Percentiles rank a stretch among this genome's conserved stretches.
These are phyloP conservation scores for Coemansia sp. DNA, from an alignment of 371 early-diverging fungal genomes.

Conservation along the genomic window DNA sequence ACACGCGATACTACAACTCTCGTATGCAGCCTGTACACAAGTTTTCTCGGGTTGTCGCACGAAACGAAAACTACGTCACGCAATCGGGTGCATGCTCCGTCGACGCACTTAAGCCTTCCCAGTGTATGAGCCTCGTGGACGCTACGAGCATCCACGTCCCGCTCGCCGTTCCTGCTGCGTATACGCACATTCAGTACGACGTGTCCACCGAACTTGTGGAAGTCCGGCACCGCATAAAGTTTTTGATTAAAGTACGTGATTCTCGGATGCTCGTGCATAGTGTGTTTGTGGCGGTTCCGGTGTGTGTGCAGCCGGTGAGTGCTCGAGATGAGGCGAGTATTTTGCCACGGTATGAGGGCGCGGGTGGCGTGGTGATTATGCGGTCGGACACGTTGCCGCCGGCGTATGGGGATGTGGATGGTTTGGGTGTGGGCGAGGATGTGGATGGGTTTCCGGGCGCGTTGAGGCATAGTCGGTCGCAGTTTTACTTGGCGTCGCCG, in stretches of 20 bases:
- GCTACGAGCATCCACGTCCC: slow-evolving; percentile 34
- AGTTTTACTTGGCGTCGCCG: slow-evolving; percentile 42
- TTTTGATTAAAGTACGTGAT: slow-evolving; percentile 46
- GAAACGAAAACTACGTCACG: slow-evolving; percentile 38
- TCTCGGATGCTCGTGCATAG: slow-evolving; percentile 25
- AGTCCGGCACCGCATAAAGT: slow-evolving; percentile 47
- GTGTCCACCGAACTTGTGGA: slow-evolving; percentile 41
- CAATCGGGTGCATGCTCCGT: slow-evolving; percentile 22
- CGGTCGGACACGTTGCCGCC: slow-evolving; percentile 42
- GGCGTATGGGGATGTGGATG: slow-evolving; percentile 10
- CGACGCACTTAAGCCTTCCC: slow-evolving; percentile 10
- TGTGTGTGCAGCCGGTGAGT: slow-evolving; percentile 44
- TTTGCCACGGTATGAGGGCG: slow-evolving; percentile 47
- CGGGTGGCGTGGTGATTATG: slow-evolving; percentile 31
- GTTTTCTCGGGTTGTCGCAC: slow-evolving; percentile 32
- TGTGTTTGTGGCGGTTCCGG: slow-evolving; percentile 49
- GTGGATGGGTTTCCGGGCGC: slow-evolving; percentile 35
- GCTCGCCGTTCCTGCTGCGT: slow-evolving; percentile 33
- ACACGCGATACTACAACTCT: slow-evolving; percentile 34
- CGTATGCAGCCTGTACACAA: slow-evolving; percentile 14
- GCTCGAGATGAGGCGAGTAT: slow-evolving; percentile 37
- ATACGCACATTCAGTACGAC: slow-evolving; percentile 39
- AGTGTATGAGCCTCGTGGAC: slow-evolving; percentile 27
- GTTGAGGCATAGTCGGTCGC: slow-evolving; percentile 29
- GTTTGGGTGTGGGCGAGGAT: slow-evolving; percentile 12